phyloP scores from a whole-genome alignment of 2,329 filamentous ascomycete genomes.

The Calonectria crousiana region DNA sequence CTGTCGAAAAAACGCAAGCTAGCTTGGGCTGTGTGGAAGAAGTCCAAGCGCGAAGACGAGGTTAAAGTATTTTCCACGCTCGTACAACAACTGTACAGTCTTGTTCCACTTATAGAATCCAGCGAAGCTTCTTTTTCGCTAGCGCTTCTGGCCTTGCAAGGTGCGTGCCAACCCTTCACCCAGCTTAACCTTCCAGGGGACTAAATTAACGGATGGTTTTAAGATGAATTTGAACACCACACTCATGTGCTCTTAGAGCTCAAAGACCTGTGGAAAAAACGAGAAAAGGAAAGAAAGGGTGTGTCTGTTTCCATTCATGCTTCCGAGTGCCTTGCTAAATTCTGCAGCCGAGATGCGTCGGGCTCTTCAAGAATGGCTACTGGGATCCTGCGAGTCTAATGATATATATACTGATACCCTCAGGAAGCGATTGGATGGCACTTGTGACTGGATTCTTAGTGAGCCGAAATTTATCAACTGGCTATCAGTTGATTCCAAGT shows the following conservation, averaged over 20 bases:
- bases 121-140: not conserved
- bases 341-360: constrained; percentile 5
- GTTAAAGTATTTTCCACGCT: not conserved
- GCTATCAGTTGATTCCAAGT: not conserved
- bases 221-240: not conserved
- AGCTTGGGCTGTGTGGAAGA: not conserved
- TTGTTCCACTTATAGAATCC: not conserved
- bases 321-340: not conserved
- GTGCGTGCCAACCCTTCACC: not conserved
- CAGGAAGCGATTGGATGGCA: not conserved
- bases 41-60: not conserved
- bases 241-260: not conserved
- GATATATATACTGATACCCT: not conserved
- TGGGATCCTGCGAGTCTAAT: not conserved
- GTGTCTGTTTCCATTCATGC: not conserved
- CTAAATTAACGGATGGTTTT: too few species aligned
- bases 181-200: not conserved
- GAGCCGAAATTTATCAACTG: not conserved
- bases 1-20: not conserved
- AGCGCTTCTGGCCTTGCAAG: not conserved
- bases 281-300: not conserved
- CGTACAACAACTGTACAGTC: not conserved
- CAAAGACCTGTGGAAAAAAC: not conserved
- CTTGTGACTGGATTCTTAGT: constrained; percentile 5
- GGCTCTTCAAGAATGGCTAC: not conserved